Conservation (phyloP, 1,284 basidiomycete genomes). For the Moesziomyces sp. region DNA sequence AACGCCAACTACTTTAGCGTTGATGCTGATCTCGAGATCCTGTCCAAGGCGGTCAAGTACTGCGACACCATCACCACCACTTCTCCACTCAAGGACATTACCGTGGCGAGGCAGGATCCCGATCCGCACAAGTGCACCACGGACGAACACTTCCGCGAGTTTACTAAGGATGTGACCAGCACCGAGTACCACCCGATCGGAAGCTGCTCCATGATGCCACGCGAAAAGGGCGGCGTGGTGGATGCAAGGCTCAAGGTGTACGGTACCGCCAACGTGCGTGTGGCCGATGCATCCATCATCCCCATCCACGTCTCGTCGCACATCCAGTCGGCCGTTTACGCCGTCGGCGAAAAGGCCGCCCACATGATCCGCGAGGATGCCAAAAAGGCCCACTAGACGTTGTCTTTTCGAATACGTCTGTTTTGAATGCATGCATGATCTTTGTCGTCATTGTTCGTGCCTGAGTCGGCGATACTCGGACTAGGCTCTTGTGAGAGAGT, state of each 20-base stretch:
- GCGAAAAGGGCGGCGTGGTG: constrained; percentile 76
- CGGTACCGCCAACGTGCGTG: constrained; percentile 74
- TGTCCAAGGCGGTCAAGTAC: constrained; percentile 52
- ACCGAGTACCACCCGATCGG: constrained; percentile 71
- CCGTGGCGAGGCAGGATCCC: constrained; percentile 39
- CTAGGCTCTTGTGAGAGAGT: neutral
- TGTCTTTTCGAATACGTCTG: too few relatives aligned
- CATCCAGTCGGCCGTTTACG: constrained; percentile 48
- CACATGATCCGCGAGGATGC: constrained; percentile 47
- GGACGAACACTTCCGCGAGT: constrained; percentile 43
- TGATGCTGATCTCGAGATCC: constrained; percentile 55
- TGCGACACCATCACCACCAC: constrained; percentile 37
- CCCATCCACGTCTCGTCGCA: constrained; percentile 48
- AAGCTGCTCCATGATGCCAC: constrained; percentile 76
- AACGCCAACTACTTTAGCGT: constrained; percentile 51
- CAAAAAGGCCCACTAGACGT: constrained; percentile 2
- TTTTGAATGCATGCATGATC: too few relatives aligned
- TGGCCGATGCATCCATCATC: constrained; percentile 67
- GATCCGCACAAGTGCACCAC: constrained; percentile 36
- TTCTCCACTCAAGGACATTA: constrained; percentile 40
- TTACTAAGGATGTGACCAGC: constrained; percentile 45
- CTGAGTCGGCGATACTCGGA: constrained; percentile 5
- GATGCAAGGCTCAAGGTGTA: constrained; percentile 75
- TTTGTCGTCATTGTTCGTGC: neutral
- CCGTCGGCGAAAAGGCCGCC: constrained; percentile 49